Evolutionary conservation across 2,329 filamentous ascomycete genomes (phyloP).

Genomic region (Alternaria arborescens): DNA sequence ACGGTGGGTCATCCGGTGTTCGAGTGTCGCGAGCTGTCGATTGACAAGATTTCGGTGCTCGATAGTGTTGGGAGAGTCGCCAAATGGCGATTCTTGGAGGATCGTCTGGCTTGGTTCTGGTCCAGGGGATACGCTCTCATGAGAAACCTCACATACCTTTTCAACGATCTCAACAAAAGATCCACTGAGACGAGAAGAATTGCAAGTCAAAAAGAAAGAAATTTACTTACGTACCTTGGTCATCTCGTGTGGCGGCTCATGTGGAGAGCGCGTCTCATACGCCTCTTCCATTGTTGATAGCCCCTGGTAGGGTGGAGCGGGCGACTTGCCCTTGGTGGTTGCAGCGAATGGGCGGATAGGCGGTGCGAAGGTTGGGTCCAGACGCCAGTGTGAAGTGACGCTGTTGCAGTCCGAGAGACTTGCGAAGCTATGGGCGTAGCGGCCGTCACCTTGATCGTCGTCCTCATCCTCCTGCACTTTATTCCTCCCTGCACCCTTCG

Average conservation of each 20-base stretch:
- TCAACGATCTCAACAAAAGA: no score
- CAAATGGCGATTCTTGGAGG: not conserved
- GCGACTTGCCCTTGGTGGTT: not conserved
- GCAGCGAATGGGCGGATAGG: not conserved
- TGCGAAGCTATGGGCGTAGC: not conserved
- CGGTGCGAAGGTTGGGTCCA: not conserved
- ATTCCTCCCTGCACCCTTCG: not conserved
- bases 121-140: not conserved
- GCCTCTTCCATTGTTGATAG: not conserved
- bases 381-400: not conserved
- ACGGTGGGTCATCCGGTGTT: not conserved
- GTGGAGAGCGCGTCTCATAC: not conserved
- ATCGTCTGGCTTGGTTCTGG: not conserved
- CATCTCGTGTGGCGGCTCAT: not conserved
- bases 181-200: no score
- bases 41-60: constrained; percentile 10
- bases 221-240: not conserved
- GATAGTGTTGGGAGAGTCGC: not conserved
- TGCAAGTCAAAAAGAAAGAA: no score
- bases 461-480: not conserved
- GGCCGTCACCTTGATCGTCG: not conserved
- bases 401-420: constrained; percentile 12
- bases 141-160: not conserved
- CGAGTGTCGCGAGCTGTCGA: constrained; percentile 4
- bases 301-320: not conserved